These are phyloP conservation scores for Tilletiopsis washingtonensis DNA, from an alignment of 1,284 basidiomycete species.

Conservation along the genomic window DNA sequence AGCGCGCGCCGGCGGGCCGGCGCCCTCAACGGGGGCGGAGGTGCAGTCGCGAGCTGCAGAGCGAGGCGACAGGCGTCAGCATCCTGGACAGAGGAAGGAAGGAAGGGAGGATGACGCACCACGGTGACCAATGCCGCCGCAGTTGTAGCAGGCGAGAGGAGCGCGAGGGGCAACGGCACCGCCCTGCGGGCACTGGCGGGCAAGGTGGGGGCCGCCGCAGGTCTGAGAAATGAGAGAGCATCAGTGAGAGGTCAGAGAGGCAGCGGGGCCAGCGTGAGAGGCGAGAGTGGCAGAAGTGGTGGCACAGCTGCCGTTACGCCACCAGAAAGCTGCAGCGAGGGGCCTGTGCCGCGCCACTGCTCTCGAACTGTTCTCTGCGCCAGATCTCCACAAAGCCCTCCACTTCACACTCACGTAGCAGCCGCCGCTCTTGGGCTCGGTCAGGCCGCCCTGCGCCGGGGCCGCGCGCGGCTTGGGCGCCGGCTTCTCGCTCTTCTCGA, in stretches of 20 bases:
- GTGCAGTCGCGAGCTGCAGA: slow-evolving; percentile 39
- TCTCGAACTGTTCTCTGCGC: too few relatives aligned
- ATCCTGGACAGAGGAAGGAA: too few relatives aligned
- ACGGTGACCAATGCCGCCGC: slow-evolving; percentile 41
- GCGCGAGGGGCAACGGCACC: background rate
- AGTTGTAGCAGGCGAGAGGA: slow-evolving; percentile 32
- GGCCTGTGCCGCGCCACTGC: too few relatives aligned
- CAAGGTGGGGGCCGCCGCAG: slow-evolving; percentile 10
- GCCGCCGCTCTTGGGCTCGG: too few relatives aligned
- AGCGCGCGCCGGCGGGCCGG: background rate
- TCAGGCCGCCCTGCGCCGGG: too few relatives aligned
- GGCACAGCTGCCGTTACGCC: too few relatives aligned
- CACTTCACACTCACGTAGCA: slow-evolving; percentile 6
- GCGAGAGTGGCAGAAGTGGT: too few relatives aligned
- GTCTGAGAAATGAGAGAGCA: background rate
- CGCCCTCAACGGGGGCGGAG: slow-evolving; percentile 17
- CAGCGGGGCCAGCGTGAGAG: background rate
- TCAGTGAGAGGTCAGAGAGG: background rate
- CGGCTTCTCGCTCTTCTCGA: background rate
- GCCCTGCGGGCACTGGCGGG: slow-evolving; percentile 7
- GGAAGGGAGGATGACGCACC: too few relatives aligned
- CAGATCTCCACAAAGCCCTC: too few relatives aligned
- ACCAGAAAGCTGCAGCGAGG: too few relatives aligned
- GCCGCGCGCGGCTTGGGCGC: too few relatives aligned
- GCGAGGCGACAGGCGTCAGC: too few relatives aligned